Base-by-base conservation (phyloP, 1,284 basidiomycete genomes). In the Xerocomus nothofagi region DNA sequence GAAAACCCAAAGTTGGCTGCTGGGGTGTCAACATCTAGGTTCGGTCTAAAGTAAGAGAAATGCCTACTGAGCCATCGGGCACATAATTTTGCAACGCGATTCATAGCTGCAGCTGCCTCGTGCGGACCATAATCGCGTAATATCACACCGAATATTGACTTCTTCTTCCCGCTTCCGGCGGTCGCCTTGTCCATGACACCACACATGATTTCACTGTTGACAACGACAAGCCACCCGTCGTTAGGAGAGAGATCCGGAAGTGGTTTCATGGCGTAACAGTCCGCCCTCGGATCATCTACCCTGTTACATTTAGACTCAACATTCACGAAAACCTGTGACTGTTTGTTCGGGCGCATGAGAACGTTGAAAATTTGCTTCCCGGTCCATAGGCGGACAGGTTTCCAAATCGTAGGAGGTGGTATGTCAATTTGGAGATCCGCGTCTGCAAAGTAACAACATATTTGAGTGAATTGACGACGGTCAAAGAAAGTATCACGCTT, bases 101-200 rank as follows among this genome's bases (percentile, higher is more conserved):
- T 96, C 97, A 99, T 99, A 14, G 95, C 95, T 24, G 83, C 78
- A 1, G 95, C 93, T 0, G 97, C 96, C 66, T 94, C 94, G 63
- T 98, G 87, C 2, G 93, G 82, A 8, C 97, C 97, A 69, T 97
- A 99, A 71, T 99, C 97, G 53, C 97, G 82, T 72, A 98, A 82
- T 61, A 99, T 98, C 44, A 98, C 93, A 56, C 96, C 96, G 63
- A 99, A 99, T 31, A 99, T 93, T 2, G 93, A 98, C 69, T 98
- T 98, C 78, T 99, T 99, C 81, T 99, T 99, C 48, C 97, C 97
- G 63, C 93, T 92, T 50, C 97, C 97, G 6, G 99, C 91, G 0
- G 94, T 98, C 18, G 92, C 92, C 75, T 99, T 99, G 76, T 99
- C 97, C 82, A 99, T 97, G 9, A 96, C 91, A 43, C 97, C 97